A percentile compares a stretch with the other conserved stretches of the same genome.
Conservation (phyloP, 352 stramenopile species). For the Aphanomyces astaci region DNA sequence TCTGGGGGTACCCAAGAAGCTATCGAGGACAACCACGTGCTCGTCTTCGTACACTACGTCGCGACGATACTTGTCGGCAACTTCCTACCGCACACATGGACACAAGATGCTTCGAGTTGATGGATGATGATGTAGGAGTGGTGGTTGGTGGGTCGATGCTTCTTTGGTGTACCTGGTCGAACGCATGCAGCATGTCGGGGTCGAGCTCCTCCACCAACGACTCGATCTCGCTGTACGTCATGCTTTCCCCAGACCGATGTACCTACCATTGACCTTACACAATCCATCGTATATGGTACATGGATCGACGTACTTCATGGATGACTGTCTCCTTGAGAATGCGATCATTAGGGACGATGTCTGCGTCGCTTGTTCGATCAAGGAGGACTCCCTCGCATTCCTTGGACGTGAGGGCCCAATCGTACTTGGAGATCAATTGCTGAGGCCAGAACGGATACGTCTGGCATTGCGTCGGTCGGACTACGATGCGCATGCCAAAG, state of each 20-base stretch:
- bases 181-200: constrained; percentile 3
- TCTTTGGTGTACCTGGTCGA: constrained; percentile 1
- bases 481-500: constrained; percentile 24
- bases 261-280: constrained; percentile 69
- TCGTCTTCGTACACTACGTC: constrained; percentile 42
- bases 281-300: background rate
- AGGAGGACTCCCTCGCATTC: constrained; percentile 58
- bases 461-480: constrained; percentile 62
- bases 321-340: constrained; percentile 53
- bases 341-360: constrained; percentile 36
- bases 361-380: background rate
- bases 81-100: constrained; percentile 24
- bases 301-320: constrained; percentile 39
- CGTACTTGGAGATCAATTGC: constrained; percentile 66
- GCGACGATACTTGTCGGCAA: constrained; percentile 56
- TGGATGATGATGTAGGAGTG: too few species aligned
- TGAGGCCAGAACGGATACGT: constrained; percentile 81
- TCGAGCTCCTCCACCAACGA: constrained; percentile 49
- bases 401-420: constrained; percentile 53
- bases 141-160: too few species aligned
- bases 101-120: too few species aligned
- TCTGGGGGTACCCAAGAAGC: constrained; percentile 33
- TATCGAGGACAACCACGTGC: constrained; percentile 59
- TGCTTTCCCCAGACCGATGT: constrained; percentile 63
- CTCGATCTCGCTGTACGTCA: constrained; percentile 56